Base-by-base conservation (phyloP, 305 asterid species). In the Solanum aculeatissimum region DNA sequence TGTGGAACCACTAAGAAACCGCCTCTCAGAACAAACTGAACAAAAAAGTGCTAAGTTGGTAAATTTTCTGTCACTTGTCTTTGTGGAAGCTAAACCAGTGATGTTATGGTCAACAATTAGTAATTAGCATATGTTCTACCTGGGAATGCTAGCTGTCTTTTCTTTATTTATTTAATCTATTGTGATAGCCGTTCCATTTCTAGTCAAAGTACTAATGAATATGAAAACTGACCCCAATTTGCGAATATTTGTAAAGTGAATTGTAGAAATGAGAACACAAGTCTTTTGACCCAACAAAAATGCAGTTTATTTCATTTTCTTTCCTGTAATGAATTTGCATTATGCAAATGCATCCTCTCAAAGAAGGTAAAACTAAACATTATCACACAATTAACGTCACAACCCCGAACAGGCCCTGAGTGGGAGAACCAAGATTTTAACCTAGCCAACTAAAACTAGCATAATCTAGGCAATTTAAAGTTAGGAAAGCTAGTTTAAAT, bases 1-100 rank as follows among this genome's bases (percentile, higher is more conserved):
- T n/a, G 74, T 97, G 83, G 98, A 93, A 87, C 99, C 99, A 6
- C 91, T 97, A 83, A 92, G 97, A 89, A 95, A 93, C 92, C 97
- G 99, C 71, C 97, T 97, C 86, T 97, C 99, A 2, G 98, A 97
- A 86, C 91, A 88, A 82, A 88, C 98, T 27, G 99, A 97, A 90
- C 92, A 88, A 89, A 81, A 93, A 88, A 92, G 98, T 65, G 91
- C 98, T 90, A 95, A 87, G 89, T 86, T 95, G 95, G 99, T 94
- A 93, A 35, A 29, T 47, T 80, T 85, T 84, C 82, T 85, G 78
- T 43, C 83, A 29, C 43, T 14, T 53, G 16, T 53, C 81, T 51
- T 32, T 27, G 84, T 8, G 47, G 51, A 78, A 78, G 25, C 49
- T 53, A 47, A 29, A 53, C 82, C 66, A 27, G n/a, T 78, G 65